phyloP scores from a whole-genome alignment of 257 asterid genomes.

The Gentiana dahurica region DNA sequence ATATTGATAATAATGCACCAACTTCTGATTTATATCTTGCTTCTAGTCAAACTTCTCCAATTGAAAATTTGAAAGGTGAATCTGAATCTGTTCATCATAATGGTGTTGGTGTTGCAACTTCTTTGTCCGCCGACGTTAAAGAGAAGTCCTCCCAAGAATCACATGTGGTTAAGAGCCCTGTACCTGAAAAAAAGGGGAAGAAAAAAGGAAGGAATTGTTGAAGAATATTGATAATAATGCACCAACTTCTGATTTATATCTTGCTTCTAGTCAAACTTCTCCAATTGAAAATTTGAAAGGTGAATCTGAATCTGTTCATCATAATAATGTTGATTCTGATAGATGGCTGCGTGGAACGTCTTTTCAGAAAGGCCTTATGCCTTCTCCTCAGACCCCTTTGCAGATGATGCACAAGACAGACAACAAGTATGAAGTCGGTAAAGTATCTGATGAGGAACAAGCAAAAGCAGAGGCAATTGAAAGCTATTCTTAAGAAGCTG shows the following conservation, averaged over 20 bases:
- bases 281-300: conserved; percentile 55
- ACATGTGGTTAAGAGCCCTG: conserved; percentile 29
- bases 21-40: conserved; percentile 75
- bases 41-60: conserved; percentile 54
- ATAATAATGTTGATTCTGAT: conserved; percentile 66
- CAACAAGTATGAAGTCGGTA: conserved; percentile 78
- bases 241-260: conserved; percentile 64
- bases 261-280: conserved; percentile 59
- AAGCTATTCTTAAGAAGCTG: conserved; percentile 81
- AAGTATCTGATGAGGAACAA: conserved; percentile 71
- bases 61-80: conserved; percentile 42
- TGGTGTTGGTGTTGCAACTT: conserved; percentile 18
- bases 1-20: conserved; percentile 74
- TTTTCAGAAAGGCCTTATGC: conserved; percentile 72
- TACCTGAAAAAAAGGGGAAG: conserved; percentile 18
- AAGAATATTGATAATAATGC: conserved; percentile 75
- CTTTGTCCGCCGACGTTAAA: conserved; percentile 21
- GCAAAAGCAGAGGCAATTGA: conserved; percentile 86
- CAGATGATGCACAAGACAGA: conserved; percentile 82
- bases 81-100: conserved; percentile 29
- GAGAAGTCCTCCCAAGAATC: conserved; percentile 49
- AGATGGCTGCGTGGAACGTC: conserved; percentile 83
- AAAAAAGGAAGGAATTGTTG: conserved; percentile 38
- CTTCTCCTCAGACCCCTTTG: conserved; percentile 58
- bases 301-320: conserved; percentile 33